phyloP scores from a whole-genome alignment of 2,329 filamentous ascomycete species.

The Stachybotrys echinatus region DNA sequence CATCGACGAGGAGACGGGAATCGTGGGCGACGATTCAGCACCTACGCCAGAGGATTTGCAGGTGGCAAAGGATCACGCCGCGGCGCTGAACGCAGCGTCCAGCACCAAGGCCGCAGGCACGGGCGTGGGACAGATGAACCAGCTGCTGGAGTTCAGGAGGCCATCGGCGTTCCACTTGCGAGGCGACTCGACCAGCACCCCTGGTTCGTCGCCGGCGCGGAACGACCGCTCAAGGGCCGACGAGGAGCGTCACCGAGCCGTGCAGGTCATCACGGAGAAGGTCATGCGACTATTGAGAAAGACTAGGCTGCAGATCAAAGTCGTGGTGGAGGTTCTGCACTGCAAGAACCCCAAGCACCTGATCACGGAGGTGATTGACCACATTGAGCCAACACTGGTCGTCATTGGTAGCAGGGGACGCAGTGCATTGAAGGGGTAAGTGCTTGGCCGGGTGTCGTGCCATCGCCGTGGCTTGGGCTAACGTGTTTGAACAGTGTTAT shows the following conservation, averaged over 20 bases:
- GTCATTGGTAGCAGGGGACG: constrained; percentile 88
- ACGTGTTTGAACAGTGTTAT: constrained; percentile 59
- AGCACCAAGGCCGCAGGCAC: constrained; percentile 23
- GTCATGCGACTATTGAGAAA: constrained; percentile 84
- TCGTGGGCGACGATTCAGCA: constrained; percentile 49
- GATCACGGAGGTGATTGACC: constrained; percentile 95
- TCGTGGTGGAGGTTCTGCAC: constrained; percentile 94
- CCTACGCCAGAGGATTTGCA: constrained; percentile 69
- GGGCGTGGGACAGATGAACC: too few species aligned
- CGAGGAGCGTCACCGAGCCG: constrained; percentile 72
- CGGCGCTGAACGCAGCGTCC: constrained; percentile 61
- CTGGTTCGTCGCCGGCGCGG: constrained; percentile 40
- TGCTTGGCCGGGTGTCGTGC: constrained; percentile 5
- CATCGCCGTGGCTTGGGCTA: neutral
- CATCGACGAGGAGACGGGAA: constrained; percentile 77
- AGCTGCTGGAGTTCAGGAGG: constrained; percentile 22
- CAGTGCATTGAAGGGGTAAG: constrained; percentile 88
- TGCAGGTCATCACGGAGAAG: constrained; percentile 78
- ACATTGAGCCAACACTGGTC: constrained; percentile 84
- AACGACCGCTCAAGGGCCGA: constrained; percentile 59
- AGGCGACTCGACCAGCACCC: constrained; percentile 24
- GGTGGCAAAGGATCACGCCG: constrained; percentile 70
- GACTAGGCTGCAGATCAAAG: constrained; percentile 85
- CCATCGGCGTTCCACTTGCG: constrained; percentile 19
- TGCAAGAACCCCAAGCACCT: constrained; percentile 97